Percentiles rank a stretch among this genome's conserved stretches.
phyloP scores from a whole-genome alignment of 139 green algal genomes.

The Chlorella sp. region DNA sequence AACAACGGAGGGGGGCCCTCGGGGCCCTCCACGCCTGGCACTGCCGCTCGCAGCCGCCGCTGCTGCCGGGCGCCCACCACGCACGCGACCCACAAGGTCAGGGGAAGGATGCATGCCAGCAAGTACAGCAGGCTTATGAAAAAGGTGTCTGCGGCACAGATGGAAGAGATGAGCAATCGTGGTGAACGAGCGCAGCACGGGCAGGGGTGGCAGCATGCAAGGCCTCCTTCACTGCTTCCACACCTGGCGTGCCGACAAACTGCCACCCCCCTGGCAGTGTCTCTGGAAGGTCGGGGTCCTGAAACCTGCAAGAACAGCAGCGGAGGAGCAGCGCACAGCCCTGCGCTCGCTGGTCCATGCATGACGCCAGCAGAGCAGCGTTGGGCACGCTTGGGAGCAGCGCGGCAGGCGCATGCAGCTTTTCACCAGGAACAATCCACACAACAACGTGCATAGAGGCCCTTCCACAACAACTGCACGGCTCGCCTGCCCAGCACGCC shows the following conservation, averaged over 20 bases:
- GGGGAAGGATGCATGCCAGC: slow-evolving; percentile 37
- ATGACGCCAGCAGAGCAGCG: too few relatives aligned
- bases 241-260: neutral
- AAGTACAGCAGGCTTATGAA: slow-evolving; percentile 32
- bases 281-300: too few relatives aligned
- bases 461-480: too few relatives aligned
- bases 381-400: too few relatives aligned
- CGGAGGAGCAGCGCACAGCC: too few relatives aligned
- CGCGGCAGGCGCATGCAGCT: too few relatives aligned
- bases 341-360: too few relatives aligned
- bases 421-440: too few relatives aligned
- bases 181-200: neutral
- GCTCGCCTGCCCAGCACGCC: slow-evolving; percentile 26
- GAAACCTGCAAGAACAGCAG: too few relatives aligned
- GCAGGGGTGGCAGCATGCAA: neutral
- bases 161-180: neutral
- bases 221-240: neutral
- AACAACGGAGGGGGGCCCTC: too few relatives aligned
- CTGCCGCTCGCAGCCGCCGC: slow-evolving; percentile 3
- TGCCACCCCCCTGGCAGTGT: neutral
- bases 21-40: neutral
- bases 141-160: slow-evolving; percentile 37
- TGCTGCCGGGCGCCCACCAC: slow-evolving; percentile 34
- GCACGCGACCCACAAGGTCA: slow-evolving; percentile 51
- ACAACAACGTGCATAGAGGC: too few relatives aligned